phyloP scores from a whole-genome alignment of 2,329 filamentous ascomycete genomes.

The Fusarium sp. region DNA sequence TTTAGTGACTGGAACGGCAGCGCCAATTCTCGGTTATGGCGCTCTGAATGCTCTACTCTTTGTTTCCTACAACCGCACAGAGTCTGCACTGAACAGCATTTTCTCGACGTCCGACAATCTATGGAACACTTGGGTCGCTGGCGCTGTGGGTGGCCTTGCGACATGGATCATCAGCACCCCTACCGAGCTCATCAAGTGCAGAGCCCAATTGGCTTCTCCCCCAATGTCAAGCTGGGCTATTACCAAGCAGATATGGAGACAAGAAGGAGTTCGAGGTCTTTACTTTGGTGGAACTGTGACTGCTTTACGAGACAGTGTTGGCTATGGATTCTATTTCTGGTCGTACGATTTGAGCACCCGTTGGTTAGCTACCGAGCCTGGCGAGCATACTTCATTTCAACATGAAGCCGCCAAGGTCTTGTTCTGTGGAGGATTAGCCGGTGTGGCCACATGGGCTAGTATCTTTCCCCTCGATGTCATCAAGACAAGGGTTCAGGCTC shows the following conservation, averaged over 20 bases:
- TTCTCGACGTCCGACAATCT: conserved; percentile 60
- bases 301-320: conserved; percentile 83
- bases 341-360: conserved; percentile 82
- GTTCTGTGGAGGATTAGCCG: conserved; percentile 87
- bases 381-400: conserved; percentile 44
- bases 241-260: conserved; percentile 68
- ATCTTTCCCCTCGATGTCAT: conserved; percentile 93
- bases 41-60: conserved; percentile 92
- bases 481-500: conserved; percentile 91
- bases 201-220: conserved; percentile 74
- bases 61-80: conserved; percentile 88
- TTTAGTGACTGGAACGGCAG: conserved; percentile 76
- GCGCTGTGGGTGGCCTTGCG: conserved; percentile 83
- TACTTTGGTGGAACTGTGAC: conserved; percentile 88
- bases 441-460: conserved; percentile 88
- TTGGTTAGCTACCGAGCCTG: conserved; percentile 55
- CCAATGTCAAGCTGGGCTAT: conserved; percentile 71
- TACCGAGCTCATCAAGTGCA: conserved; percentile 91
- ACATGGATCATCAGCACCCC: conserved; percentile 89
- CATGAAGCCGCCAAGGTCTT: conserved; percentile 73
- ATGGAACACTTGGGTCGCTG: conserved; percentile 80
- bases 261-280: conserved; percentile 73
- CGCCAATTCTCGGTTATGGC: conserved; percentile 89
- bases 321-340: conserved; percentile 99
- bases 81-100: conserved; percentile 66